A percentile compares a stretch with the other conserved stretches of the same genome.
phyloP scores from a whole-genome alignment of 495 filamentous ascomycete genomes.

The Lasiosphaeria miniovina region DNA sequence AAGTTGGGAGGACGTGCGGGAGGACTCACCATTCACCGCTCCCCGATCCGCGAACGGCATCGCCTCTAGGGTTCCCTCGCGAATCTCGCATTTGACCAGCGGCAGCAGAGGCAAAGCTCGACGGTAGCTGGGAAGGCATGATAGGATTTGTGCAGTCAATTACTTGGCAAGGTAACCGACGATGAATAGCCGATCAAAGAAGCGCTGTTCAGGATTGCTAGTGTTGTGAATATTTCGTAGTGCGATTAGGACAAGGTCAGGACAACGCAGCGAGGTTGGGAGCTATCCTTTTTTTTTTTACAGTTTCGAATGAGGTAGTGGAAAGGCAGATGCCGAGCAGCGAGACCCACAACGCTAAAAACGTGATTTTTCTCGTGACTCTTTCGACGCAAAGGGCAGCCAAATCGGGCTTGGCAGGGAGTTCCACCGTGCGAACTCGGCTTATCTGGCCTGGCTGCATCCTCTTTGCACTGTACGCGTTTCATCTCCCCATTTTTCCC shows the following conservation, averaged over 20 bases:
- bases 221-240: conserved; percentile 12
- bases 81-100: conserved; percentile 65
- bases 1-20: neutral
- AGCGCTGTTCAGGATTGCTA: conserved; percentile 8
- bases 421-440: conserved; percentile 1
- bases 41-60: conserved; percentile 27
- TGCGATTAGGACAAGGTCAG: conserved; percentile 6
- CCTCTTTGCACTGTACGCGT: conserved; percentile 13
- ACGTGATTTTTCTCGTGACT: conserved; percentile 33
- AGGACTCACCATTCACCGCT: conserved; percentile 38
- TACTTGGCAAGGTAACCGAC: conserved; percentile 15
- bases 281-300: conserved; percentile 25
- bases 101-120: conserved; percentile 80
- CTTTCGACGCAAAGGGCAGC: neutral
- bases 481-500: conserved; percentile 6
- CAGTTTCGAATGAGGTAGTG: conserved; percentile 32
- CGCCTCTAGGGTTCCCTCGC: conserved; percentile 27
- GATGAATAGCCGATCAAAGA: conserved; percentile 4
- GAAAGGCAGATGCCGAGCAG: conserved; percentile 28
- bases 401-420: no score
- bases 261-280: conserved; percentile 12
- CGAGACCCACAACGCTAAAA: conserved; percentile 11
- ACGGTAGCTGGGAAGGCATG: conserved; percentile 76
- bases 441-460: neutral
- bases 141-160: conserved; percentile 11